Evolutionary conservation across 2,329 filamentous ascomycete genomes (phyloP), one percentile per base, ranked within the genome.

Genomic region (Aspergillus sp.): DNA sequence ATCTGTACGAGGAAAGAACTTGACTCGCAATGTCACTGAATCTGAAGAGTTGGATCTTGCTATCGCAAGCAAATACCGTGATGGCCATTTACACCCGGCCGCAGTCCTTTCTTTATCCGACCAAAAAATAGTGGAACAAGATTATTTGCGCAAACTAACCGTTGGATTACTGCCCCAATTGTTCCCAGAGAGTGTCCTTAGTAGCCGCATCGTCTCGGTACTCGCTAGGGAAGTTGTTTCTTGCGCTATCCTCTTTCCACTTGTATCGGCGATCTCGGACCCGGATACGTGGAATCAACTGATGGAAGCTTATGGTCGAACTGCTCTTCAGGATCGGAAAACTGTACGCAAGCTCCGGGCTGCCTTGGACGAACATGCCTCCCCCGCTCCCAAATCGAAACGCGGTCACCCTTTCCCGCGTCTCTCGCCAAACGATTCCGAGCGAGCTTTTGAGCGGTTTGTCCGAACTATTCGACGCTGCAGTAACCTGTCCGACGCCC

Each of bases 241-340:
- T 21, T 97, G 95, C 73, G 91, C 91, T n/a, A 88, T 99, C 40
- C 79, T 99, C 39, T 87, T 87, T 43, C 95, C 95, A 0, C 79
- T 96, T 21, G 82, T 97, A 70, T 87, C 89, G 66, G 80, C 92
- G 61, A 79, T 99, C 17, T 86, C 90, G 5, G 93, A 99, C 66
- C 93, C 96, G 1, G 96, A 99, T 77, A 96, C 90, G 8, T 99
- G 93, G 93, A 98, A 99, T 68, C 93, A 97, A 73, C 76, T 96
- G 59, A 91, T 98, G 82, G 93, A 98, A 74, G 93, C 88, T 56
- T 91, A 89, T 74, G 87, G 92, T 17, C 87, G 90, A 50, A 89
- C 89, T 25, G 89, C 96, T 79, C 82, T 99, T 43, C 95, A 98
- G 73, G 96, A 99, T 72, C 87, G 96, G 39, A 98, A 96, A 62